These are phyloP conservation scores for Coelastrella sp. DNA, from an alignment of 139 green algal species.

Conservation along the genomic window DNA sequence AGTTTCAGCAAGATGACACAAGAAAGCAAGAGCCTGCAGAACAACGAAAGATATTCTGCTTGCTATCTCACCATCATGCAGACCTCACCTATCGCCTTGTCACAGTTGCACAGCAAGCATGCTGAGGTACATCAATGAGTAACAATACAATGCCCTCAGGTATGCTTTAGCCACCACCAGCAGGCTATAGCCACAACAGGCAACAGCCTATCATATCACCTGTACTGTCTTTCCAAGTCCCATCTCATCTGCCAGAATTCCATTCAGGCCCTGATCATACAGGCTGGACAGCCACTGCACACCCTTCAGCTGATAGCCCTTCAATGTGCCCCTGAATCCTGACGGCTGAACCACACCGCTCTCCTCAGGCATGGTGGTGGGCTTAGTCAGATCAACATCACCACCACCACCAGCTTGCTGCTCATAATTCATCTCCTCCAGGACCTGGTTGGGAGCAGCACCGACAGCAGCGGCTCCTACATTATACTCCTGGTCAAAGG, in stretches of 20 bases:
- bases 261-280: slow-evolving; percentile 74
- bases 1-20: slow-evolving; percentile 86
- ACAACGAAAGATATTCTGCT: too few relatives aligned
- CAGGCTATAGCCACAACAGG: not conserved
- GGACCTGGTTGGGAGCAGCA: not conserved
- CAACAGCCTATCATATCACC: not conserved
- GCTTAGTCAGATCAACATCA: slow-evolving; percentile 40
- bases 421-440: not conserved
- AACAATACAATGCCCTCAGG: too few relatives aligned
- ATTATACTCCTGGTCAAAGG: slow-evolving; percentile 41
- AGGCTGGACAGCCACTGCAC: slow-evolving; percentile 83
- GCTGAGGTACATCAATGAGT: too few relatives aligned
- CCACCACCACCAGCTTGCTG: slow-evolving; percentile 24
- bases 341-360: slow-evolving; percentile 51
- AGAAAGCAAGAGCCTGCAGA: slow-evolving; percentile 97
- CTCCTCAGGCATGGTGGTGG: slow-evolving; percentile 52
- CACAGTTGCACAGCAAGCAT: too few relatives aligned
- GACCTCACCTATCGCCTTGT: too few relatives aligned
- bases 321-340: slow-evolving; percentile 69
- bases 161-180: too few relatives aligned
- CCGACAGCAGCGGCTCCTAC: slow-evolving; percentile 39
- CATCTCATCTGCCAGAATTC: slow-evolving; percentile 89
- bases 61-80: too few relatives aligned
- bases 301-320: slow-evolving; percentile 87
- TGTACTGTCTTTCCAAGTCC: slow-evolving; percentile 76